Evolutionary conservation across 306 rosid species (phyloP).

Genomic region (Fagus sylvatica): DNA sequence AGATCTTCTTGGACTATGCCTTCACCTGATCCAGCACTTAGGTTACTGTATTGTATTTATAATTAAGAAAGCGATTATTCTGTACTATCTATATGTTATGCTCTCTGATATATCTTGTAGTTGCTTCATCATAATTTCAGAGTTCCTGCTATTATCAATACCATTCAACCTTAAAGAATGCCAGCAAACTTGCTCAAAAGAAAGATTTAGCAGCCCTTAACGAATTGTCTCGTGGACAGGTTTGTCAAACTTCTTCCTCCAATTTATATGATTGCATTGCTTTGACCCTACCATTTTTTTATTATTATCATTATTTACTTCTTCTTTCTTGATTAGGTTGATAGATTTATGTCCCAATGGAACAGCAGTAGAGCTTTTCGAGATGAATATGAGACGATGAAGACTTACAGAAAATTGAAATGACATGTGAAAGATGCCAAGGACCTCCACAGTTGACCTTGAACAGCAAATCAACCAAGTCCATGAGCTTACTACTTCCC

Average conservation of each 20-base stretch:
- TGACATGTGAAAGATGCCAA: no score
- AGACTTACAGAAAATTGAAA: not conserved
- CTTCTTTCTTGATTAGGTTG: constrained; percentile 6
- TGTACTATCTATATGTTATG: not conserved
- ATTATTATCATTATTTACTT: no score
- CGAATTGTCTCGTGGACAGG: constrained; percentile 15
- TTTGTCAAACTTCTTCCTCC: not conserved
- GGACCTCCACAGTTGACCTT: no score
- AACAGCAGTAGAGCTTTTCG: constrained; percentile 9
- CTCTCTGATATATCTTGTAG: not conserved
- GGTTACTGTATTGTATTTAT: no score
- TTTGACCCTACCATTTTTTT: not conserved
- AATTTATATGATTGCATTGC: not conserved
- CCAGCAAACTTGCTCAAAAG: constrained; percentile 1
- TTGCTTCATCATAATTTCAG: not conserved
- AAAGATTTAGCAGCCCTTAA: constrained; percentile 22
- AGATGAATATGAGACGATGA: constrained; percentile 5
- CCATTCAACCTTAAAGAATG: constrained; percentile 7
- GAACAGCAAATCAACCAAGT: no score
- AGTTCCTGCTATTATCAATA: constrained; percentile 20
- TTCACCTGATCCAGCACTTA: no score
- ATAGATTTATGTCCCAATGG: constrained; percentile 21
- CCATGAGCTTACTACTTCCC: no score
- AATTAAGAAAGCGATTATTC: no score
- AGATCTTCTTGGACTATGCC: no score